Evolutionary conservation across 2,329 filamentous ascomycete genomes (phyloP).

Genomic region (Colletotrichum kahawae): DNA sequence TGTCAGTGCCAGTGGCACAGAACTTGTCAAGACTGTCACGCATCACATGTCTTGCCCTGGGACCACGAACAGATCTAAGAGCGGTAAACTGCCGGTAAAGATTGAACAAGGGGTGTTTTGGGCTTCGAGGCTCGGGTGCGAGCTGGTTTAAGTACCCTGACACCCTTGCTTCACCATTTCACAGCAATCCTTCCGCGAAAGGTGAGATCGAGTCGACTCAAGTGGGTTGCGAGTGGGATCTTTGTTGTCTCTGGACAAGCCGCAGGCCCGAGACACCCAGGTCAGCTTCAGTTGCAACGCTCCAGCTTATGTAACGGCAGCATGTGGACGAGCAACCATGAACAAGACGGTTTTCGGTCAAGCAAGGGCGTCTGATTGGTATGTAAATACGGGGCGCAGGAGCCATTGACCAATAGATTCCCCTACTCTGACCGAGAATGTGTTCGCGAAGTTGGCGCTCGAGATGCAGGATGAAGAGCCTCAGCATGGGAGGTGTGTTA

Average conservation of each 20-base stretch:
- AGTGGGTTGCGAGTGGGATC: background rate
- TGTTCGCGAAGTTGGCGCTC: background rate
- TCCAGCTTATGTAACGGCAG: conserved; percentile 2
- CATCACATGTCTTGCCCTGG: too few species aligned
- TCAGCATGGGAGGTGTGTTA: background rate
- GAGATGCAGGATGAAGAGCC: background rate
- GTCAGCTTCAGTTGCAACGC: background rate
- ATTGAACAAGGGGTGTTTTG: too few species aligned
- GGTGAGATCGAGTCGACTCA: background rate
- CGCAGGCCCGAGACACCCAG: background rate
- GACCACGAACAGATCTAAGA: too few species aligned
- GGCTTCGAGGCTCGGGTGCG: background rate
- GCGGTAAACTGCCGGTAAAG: too few species aligned
- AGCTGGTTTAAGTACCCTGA: background rate
- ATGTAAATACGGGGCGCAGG: background rate
- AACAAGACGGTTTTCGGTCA: background rate
- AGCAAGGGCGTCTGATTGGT: background rate
- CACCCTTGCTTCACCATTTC: background rate
- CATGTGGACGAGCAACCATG: background rate
- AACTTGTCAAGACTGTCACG: too few species aligned
- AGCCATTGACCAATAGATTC: conserved; percentile 1
- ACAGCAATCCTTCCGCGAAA: background rate
- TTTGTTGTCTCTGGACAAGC: background rate
- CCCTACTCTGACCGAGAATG: background rate
- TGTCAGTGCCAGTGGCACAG: too few species aligned